Percentiles rank a stretch among this genome's conserved stretches.
Conservation (phyloP, 2,329 filamentous ascomycete genomes). For the Leptographium radiaticola region DNA sequence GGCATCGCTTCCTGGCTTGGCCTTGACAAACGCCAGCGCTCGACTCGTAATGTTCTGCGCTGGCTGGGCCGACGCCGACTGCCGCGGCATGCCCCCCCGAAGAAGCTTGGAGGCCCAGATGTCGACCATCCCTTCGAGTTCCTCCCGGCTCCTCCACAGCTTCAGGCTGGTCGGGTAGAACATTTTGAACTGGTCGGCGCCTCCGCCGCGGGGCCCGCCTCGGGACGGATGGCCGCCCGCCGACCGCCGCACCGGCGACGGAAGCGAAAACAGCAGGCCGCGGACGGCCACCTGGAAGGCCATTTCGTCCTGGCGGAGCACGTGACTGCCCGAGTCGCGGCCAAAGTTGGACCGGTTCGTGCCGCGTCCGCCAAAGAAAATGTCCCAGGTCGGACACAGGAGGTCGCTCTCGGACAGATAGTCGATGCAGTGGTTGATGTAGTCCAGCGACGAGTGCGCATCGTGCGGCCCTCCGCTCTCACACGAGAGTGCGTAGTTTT, state of each 20-base stretch:
- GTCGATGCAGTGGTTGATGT: constrained; percentile 74
- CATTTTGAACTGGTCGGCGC: constrained; percentile 67
- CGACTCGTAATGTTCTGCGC: constrained; percentile 28
- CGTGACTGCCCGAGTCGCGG: constrained; percentile 52
- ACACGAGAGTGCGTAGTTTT: constrained; percentile 86
- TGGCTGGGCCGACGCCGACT: constrained; percentile 14
- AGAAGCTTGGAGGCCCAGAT: constrained; percentile 51
- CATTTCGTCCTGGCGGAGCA: constrained; percentile 84
- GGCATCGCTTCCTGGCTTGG: constrained; percentile 15
- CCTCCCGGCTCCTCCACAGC: constrained; percentile 72
- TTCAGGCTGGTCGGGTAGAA: constrained; percentile 80
- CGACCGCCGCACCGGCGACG: constrained; percentile 70
- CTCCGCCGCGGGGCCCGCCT: constrained; percentile 18
- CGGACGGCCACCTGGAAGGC: constrained; percentile 83
- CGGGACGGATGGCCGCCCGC: constrained; percentile 28
- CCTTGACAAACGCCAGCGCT: constrained; percentile 34
- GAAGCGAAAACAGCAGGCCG: constrained; percentile 73
- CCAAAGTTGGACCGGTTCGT: constrained; percentile 22
- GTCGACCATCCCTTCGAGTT: constrained; percentile 62
- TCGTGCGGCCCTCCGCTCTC: constrained; percentile 38
- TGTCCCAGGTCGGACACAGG: constrained; percentile 59
- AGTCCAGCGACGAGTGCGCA: constrained; percentile 54
- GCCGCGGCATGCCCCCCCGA: constrained; percentile 41
- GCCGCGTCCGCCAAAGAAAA: constrained; percentile 49
- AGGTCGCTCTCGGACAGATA: constrained; percentile 80